Base-by-base conservation (phyloP, 495 filamentous ascomycete genomes). In the Trichoderma parareesei region DNA sequence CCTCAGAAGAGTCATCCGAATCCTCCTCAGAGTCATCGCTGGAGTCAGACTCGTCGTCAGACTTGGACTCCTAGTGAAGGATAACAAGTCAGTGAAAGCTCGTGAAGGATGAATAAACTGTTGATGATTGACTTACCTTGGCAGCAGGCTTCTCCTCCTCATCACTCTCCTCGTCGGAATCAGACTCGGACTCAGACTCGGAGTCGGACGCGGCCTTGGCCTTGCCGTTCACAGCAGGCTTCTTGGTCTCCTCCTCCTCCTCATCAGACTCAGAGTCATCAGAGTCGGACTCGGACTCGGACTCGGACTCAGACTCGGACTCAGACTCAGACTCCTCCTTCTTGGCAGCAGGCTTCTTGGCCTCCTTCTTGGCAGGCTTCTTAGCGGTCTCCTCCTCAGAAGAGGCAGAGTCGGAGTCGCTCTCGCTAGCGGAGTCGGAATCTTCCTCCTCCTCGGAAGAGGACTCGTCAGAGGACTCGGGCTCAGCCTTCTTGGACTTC, bases 241-340 rank as follows among this genome's bases (percentile, higher is more conserved):
- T 70, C 71, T 75, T 77, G 65, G 81, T 79, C 20, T 77, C 77
- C 67, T 80, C 76, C 70, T 76, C 78, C 68, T 84, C 81, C 35
- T 75, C 78, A 41, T 67, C 69, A 55, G 73, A 75, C 14, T 79
- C 79, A 37, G 72, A 73, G 61, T 70, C 78, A 41, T 67, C 69
- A 53, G 73, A 75, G 10, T 79, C 79, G 37, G 72, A 73, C 69
- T 81, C 79, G 66, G 70, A 75, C 10, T 79, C 79, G 37, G 72
- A 73, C 69, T 81, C 79, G 66, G 70, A 73, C 63, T 75, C 77
- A 11, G 40, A 44, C 41, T 73, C 72, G 64, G 71, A 72, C 65
- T 74, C 69, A 44, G 67, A 66, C 53, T 46, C 61, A 46, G 66
- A 68, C 66, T 68, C 65, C 42, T 66, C 69, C 65, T 66, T 65